These are phyloP conservation scores for Trichoderma arundinaceum DNA, from an alignment of 2,329 filamentous ascomycete species.

Conservation along the genomic window DNA sequence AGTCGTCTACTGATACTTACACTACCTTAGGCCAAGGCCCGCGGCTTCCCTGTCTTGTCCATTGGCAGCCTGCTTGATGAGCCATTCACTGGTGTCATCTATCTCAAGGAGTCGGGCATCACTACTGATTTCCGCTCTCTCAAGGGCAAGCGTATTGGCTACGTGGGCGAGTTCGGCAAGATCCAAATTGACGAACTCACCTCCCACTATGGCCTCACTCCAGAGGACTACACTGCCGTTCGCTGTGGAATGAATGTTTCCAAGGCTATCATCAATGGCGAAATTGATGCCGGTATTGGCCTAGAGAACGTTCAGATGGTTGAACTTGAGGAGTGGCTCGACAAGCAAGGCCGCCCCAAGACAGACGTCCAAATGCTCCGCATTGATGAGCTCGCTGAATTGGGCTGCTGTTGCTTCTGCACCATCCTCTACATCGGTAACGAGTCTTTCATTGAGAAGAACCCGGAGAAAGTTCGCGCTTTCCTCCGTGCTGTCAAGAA, in stretches of 20 bases:
- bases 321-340: conserved; percentile 78
- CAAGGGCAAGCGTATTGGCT: conserved; percentile 78
- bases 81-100: conserved; percentile 79
- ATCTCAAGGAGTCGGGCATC: conserved; percentile 75
- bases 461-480: conserved; percentile 68
- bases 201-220: conserved; percentile 75
- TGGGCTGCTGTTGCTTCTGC: conserved; percentile 86
- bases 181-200: conserved; percentile 85
- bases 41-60: conserved; percentile 73
- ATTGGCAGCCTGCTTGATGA: conserved; percentile 79
- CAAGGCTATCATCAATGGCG: conserved; percentile 74
- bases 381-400: conserved; percentile 78
- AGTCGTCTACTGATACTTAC: not conserved
- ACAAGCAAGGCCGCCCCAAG: conserved; percentile 63
- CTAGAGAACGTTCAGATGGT: conserved; percentile 86
- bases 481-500: conserved; percentile 77
- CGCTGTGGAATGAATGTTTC: conserved; percentile 83
- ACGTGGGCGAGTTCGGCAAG: conserved; percentile 82
- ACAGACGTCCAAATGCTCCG: conserved; percentile 79
- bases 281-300: conserved; percentile 76
- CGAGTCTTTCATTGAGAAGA: conserved; percentile 68
- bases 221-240: conserved; percentile 74
- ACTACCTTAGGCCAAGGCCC: conserved; percentile 68
- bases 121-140: conserved; percentile 76
- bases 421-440: conserved; percentile 82